Base-by-base conservation (phyloP, 2,329 filamentous ascomycete genomes). In the Fusarium cicatricum region DNA sequence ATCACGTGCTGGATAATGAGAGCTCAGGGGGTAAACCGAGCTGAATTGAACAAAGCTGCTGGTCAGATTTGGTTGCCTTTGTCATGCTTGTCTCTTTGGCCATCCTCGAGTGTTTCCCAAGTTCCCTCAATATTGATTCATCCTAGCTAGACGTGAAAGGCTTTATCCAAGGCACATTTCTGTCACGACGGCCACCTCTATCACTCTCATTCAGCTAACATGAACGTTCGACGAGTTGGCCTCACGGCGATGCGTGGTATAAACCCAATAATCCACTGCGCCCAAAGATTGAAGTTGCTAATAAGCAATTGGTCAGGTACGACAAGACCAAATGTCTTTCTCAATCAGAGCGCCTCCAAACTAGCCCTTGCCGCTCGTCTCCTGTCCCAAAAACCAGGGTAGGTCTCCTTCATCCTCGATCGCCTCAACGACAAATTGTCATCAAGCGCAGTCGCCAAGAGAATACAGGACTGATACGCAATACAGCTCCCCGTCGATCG, bases 341-440 rank as follows among this genome's bases (percentile, higher is more conserved):
- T 56, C 28, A 36, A 11, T 6, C 16, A 29, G 2, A 46, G 29
- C 5, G 15, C 19, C 23, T 2, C 23, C 4, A 41, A 29, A 15
- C 15, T 40, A 11, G 14, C 29, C 12, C 12, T 33, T n/a, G 19
- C 16, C 1, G 5, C 29, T 15, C 57, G 51, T 11, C 16, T 52
- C 0, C 9, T 60, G 9, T 60, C 56, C 2, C 56, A 60, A n/a
- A 17, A 60, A n/a, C 12, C 51, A 11, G 19, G 43, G 19, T 41
- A 29, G 28, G 37, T 32, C 23, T 2, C 17, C 11, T n/a, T n/a
- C n/a, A n/a, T n/a, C n/a, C n/a, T n/a, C n/a, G n/a, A 31, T 14
- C 28, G 12, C 28, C 28, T 11, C 10, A 11, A 14, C 28, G 9
- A 31, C 28, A 31, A 3, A 31, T 31, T 11, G 28, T 31, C 28